phyloP scores from a whole-genome alignment of 805 yeast species.

The Saturnispora besseyi region DNA sequence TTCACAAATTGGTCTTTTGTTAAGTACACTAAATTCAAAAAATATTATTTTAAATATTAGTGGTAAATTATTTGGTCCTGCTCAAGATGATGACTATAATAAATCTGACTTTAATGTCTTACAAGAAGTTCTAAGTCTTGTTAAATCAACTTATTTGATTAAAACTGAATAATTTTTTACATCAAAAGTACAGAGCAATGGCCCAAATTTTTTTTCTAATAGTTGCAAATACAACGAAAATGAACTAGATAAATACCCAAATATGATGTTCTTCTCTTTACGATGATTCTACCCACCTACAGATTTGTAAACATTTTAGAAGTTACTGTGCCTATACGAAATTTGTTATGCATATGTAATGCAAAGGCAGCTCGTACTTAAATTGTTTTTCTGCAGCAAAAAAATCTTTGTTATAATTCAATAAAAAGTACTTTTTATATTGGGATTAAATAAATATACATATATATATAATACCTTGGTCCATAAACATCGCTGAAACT shows the following conservation, averaged over 20 bases:
- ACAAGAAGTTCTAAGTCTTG: conserved; percentile 30
- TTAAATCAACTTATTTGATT: conserved; percentile 7
- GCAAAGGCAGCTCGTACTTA: not conserved
- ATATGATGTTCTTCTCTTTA: too few relatives aligned
- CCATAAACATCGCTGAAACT: not conserved
- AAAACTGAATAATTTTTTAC: not conserved
- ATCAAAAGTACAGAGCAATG: too few relatives aligned
- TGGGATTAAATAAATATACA: too few relatives aligned
- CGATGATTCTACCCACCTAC: not conserved
- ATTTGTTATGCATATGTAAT: not conserved
- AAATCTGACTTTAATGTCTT: conserved; percentile 35
- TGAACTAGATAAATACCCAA: too few relatives aligned
- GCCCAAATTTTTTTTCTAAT: too few relatives aligned
- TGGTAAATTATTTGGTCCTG: conserved; percentile 35
- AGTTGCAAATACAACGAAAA: too few relatives aligned
- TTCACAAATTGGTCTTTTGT: conserved; percentile 39
- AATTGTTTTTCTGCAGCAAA: not conserved
- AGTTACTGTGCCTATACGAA: not conserved
- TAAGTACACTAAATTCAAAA: conserved; percentile 29
- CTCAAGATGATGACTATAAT: conserved; percentile 20
- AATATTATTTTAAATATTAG: conserved; percentile 38
- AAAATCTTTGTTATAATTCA: too few relatives aligned
- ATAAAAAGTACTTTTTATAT: too few relatives aligned
- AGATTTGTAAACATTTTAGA: not conserved
- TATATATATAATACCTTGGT: too few relatives aligned